Conservation (phyloP, 1,284 basidiomycete genomes). For the Veloboletus limbatus region DNA sequence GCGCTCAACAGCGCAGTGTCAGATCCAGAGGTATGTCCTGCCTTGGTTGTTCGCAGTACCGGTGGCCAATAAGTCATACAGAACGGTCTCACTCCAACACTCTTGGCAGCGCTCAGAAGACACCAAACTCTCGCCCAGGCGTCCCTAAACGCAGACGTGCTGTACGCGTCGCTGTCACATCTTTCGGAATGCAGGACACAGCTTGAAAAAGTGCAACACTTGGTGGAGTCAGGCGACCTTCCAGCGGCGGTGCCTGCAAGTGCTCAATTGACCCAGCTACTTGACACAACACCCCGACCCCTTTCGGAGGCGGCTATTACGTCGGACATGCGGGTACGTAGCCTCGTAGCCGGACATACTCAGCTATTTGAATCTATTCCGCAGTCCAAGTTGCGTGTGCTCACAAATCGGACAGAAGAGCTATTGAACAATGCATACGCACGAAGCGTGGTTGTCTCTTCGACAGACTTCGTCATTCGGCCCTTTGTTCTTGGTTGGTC, state of each 20-base stretch:
- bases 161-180: constrained; percentile 50
- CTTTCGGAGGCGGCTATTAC: constrained; percentile 51
- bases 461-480: constrained; percentile 48
- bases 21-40: constrained; percentile 50
- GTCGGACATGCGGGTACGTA: constrained; percentile 55
- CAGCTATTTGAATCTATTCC: constrained; percentile 5
- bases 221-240: constrained; percentile 56
- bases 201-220: constrained; percentile 40
- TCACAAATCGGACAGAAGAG: constrained; percentile 62
- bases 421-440: constrained; percentile 68
- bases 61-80: constrained; percentile 31
- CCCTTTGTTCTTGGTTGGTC: constrained; percentile 55
- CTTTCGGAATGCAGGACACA: constrained; percentile 49
- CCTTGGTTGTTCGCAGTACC: background rate
- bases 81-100: constrained; percentile 62
- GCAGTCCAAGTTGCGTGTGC: constrained; percentile 53
- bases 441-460: constrained; percentile 51
- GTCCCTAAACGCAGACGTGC: constrained; percentile 49
- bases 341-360: background rate
- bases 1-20: constrained; percentile 48
- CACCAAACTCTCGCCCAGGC: constrained; percentile 64
- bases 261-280: constrained; percentile 40
- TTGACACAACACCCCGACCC: constrained; percentile 51
- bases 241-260: constrained; percentile 53
- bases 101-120: constrained; percentile 48